Base-by-base conservation (phyloP, 1,284 basidiomycete species). In the Gastroboletus turbinatus region DNA sequence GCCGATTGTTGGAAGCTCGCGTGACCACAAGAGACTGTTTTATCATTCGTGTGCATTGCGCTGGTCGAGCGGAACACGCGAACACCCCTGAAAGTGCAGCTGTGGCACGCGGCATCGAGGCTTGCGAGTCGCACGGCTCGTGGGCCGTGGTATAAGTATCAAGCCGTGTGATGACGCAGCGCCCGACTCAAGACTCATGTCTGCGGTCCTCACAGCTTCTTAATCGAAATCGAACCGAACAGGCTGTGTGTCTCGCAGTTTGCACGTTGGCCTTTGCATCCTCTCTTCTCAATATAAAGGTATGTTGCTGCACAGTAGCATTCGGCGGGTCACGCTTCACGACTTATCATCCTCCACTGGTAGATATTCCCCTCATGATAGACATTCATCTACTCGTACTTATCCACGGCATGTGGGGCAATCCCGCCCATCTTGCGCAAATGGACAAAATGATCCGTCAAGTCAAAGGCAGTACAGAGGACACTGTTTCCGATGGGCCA, bases 381-480 rank as follows among this genome's bases (percentile, higher is more conserved):
- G 46, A 55, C 39, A 52, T 78, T 16, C 88, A 89, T 63, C 78
- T 90, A 13, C 77, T 88, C 17, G 85, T 92, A 29, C 79, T 91
- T 55, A 80, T 91, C 40, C 91, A 93, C 64, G 92, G 92, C 36
- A 90, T 94, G 83, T 94, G 91, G 91, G 91, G 92, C 2, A 81
- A 84, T 61, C 85, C 90, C 0, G 50, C 53, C 40, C 79, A 88
- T 65, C 74, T 86, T 13, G 69, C 72, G 1, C 73, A 77, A 58
- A 71, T 81, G 67, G 65, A 75, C 48, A 74, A 77, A 45, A 74
- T 77, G n/a, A 74, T 80, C 25, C 67, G 68, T 25, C 75, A 81
- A 60, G 71, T 65, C 35, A 75, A 70, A 21, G 65, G 68, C 13
- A 57, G 57, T 19, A 19, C 44, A 5, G 44, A 38, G n/a, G 45